Evolutionary conservation across 1,284 basidiomycete species (phyloP).

Genomic region (Austroboletus olivaceoglutinosus): DNA sequence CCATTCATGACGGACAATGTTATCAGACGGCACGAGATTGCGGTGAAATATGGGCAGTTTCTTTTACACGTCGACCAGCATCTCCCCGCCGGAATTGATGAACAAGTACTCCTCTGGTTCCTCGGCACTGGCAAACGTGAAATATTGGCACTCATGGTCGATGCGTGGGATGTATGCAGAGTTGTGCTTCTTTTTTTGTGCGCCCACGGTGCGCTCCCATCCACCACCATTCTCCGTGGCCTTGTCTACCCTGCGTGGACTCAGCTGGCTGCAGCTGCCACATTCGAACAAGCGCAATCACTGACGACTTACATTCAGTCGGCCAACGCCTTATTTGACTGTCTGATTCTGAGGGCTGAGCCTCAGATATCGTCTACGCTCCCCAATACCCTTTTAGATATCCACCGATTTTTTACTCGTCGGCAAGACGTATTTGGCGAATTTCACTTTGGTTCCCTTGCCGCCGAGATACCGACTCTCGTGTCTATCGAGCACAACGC

Average conservation of each 20-base stretch:
- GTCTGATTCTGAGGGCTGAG: slow-evolving; percentile 55
- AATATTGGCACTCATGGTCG: slow-evolving; percentile 52
- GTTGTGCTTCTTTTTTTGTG: slow-evolving; percentile 62
- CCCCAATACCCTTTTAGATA: slow-evolving; percentile 55
- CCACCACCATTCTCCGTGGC: slow-evolving; percentile 68
- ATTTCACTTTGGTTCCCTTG: slow-evolving; percentile 60
- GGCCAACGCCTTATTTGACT: slow-evolving; percentile 59
- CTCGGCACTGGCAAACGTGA: slow-evolving; percentile 60
- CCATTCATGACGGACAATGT: slow-evolving; percentile 52
- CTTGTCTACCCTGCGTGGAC: slow-evolving; percentile 75
- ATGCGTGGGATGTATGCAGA: slow-evolving; percentile 64
- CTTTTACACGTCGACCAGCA: slow-evolving; percentile 72
- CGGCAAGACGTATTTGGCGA: slow-evolving; percentile 63
- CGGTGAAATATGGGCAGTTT: slow-evolving; percentile 64
- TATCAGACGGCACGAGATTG: slow-evolving; percentile 46
- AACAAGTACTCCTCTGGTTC: slow-evolving; percentile 67
- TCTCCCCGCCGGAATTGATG: slow-evolving; percentile 65
- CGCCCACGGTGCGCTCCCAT: slow-evolving; percentile 64
- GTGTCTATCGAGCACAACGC: slow-evolving; percentile 66
- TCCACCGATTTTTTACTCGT: slow-evolving; percentile 65
- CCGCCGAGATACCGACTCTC: slow-evolving; percentile 61
- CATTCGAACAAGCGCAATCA: slow-evolving; percentile 39
- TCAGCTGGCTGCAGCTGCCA: slow-evolving; percentile 40
- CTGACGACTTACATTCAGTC: slow-evolving; percentile 54
- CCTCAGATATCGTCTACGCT: slow-evolving; percentile 44